Evolutionary conservation across 768 basidiomycete species (phyloP).

Genomic region (Tricholoma flavovirens): DNA sequence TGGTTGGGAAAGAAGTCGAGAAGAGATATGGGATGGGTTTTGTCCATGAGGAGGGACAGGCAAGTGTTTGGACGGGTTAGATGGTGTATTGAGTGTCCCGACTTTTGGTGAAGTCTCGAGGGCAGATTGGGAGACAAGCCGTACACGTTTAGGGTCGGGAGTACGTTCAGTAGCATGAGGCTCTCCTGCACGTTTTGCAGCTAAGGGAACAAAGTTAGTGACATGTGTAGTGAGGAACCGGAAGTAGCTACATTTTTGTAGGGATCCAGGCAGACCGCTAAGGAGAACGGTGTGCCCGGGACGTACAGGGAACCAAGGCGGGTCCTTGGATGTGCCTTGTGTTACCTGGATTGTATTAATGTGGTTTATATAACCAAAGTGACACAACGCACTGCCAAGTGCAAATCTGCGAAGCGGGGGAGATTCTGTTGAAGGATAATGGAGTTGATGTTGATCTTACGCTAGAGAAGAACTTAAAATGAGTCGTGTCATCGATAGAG

Average conservation of each 20-base stretch:
- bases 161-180: slow-evolving; percentile 23
- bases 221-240: background rate
- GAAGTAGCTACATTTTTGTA: slow-evolving; percentile 23
- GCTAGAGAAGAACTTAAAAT: slow-evolving; percentile 29
- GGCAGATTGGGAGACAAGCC: slow-evolving; percentile 22
- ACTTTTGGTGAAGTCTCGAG: slow-evolving; percentile 18
- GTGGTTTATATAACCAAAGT: background rate
- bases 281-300: slow-evolving; percentile 41
- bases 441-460: slow-evolving; percentile 52
- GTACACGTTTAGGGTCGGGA: slow-evolving; percentile 43
- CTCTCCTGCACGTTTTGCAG: slow-evolving; percentile 41
- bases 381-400: slow-evolving; percentile 36
- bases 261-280: slow-evolving; percentile 37
- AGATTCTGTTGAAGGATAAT: slow-evolving; percentile 41
- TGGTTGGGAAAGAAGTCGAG: background rate
- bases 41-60: slow-evolving; percentile 19
- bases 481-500: background rate
- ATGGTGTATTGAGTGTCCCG: slow-evolving; percentile 16
- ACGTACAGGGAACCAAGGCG: slow-evolving; percentile 53
- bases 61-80: slow-evolving; percentile 20
- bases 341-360: slow-evolving; percentile 26
- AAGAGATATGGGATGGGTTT: slow-evolving; percentile 7
- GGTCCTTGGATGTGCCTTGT: slow-evolving; percentile 25
- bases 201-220: slow-evolving; percentile 13
- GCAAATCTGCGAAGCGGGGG: slow-evolving; percentile 45